Conservation (phyloP, 2,329 filamentous ascomycete species). For the Claviceps lovelessii region DNA sequence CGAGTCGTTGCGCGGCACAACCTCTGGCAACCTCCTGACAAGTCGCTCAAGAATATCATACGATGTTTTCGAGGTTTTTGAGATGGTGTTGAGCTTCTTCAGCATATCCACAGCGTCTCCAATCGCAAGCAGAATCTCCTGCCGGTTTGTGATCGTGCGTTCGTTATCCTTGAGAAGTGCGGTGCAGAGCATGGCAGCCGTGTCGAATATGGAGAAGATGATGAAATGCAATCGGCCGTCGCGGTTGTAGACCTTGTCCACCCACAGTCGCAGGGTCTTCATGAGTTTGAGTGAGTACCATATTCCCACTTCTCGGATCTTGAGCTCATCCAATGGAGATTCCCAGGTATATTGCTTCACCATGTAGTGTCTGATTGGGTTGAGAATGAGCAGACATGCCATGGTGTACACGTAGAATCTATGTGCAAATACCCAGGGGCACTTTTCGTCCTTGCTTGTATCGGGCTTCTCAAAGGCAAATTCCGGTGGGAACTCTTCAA, state of each 20-base stretch:
- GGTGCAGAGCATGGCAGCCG: conserved; percentile 33
- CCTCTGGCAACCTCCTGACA: conserved; percentile 14
- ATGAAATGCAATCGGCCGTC: conserved; percentile 37
- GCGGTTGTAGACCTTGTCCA: conserved; percentile 27
- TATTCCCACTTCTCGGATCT: conserved; percentile 25
- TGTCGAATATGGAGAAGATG: conserved; percentile 37
- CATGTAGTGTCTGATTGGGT: conserved; percentile 32
- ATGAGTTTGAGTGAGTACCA: conserved; percentile 28
- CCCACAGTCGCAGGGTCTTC: conserved; percentile 24
- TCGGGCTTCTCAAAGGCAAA: conserved; percentile 27
- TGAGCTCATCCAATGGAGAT: conserved; percentile 17
- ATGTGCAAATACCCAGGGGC: conserved; percentile 30
- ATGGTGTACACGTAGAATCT: conserved; percentile 31
- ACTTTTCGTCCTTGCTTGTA: conserved; percentile 22
- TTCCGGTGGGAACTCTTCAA: conserved; percentile 25
- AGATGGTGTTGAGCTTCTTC: conserved; percentile 16
- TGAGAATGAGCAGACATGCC: conserved; percentile 30
- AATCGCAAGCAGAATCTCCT: conserved; percentile 25
- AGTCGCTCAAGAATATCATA: conserved; percentile 20
- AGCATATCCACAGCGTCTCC: conserved; percentile 19
- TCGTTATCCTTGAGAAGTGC: conserved; percentile 33
- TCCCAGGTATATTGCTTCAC: conserved; percentile 19
- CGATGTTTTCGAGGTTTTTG: conserved; percentile 21
- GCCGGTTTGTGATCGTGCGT: conserved; percentile 22
- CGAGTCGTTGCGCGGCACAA: not conserved